Evolutionary conservation across 176 grass and related monocot species (phyloP), one percentile per base, ranked within the genome.

Genomic region (Rhynchospora pubera): DNA sequence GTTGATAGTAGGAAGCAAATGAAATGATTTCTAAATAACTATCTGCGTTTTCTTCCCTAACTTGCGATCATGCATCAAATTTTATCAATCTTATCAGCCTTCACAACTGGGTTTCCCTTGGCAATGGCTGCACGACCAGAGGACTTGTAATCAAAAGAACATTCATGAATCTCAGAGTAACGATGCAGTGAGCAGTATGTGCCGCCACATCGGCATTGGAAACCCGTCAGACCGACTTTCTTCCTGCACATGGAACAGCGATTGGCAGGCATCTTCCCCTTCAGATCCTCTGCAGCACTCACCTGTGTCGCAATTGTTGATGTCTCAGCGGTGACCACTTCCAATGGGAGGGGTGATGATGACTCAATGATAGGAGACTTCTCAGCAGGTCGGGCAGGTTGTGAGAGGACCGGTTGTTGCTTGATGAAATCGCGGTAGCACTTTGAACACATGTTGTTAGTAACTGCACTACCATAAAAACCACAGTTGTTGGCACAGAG

Each of bases 401-500:
- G 69, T 7, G 14, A 18, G 71, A 55, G 15, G 26, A 81, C 15
- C 9, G 39, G 67, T 61, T 65, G 62, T 58, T 83, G 39, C 43
- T 83, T 86, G 58, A 86, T 79, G 2, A 79, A 88, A 73, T 90
- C 88, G 9, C 85, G 55, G 69, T 88, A 90, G 85, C 91, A 93
- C 81, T 88, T 90, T 1, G 91, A 93, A 62, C 91, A 93, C 78
- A 90, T 67, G 58, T 90, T 88, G 3, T 90, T 85, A 0, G 88
- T 86, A 21, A 89, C 85, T 24, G 86, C 16, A 68, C 84, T 93
- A 14, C 91, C 91, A 5, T 88, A 93, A 83, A 93, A 93, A 47
- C 91, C 91, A 58, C 91, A 93, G 56, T 88, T 90, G 57, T 88
- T 93, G 10, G 85, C 32, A 65, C 91, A 93, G 77, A 93, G 24